Conservation (phyloP, 495 filamentous ascomycete genomes). For the Pyronema omphalodes region DNA sequence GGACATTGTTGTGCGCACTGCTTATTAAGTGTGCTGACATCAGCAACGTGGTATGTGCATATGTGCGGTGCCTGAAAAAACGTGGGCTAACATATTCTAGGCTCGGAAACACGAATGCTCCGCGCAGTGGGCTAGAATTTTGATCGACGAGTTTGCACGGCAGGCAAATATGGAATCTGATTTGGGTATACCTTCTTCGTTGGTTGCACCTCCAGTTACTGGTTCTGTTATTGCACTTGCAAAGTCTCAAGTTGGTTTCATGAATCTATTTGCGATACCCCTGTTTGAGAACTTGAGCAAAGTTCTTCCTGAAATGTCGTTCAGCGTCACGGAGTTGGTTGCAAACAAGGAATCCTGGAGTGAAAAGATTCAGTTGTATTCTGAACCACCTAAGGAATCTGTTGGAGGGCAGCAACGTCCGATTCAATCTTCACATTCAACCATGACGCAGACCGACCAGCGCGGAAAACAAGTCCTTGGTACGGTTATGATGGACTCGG, state of each 20-base stretch:
- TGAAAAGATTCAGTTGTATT: conserved; percentile 29
- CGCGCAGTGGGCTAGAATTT: conserved; percentile 67
- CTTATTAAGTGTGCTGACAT: conserved; percentile 98
- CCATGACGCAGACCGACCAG: neutral
- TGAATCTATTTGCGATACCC: conserved; percentile 84
- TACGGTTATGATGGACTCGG: conserved; percentile 21
- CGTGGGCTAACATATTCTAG: conserved; percentile 29
- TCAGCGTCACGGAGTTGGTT: conserved; percentile 62
- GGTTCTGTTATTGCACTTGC: conserved; percentile 67
- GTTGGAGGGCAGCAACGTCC: neutral
- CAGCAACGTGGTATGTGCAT: conserved; percentile 69
- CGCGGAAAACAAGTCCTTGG: conserved; percentile 14
- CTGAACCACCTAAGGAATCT: conserved; percentile 7
- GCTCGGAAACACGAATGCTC: conserved; percentile 69
- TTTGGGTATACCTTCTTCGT: conserved; percentile 64
- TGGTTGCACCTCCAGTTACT: conserved; percentile 68
- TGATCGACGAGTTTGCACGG: conserved; percentile 84
- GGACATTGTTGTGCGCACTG: conserved; percentile 62
- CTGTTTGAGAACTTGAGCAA: conserved; percentile 74
- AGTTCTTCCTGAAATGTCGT: conserved; percentile 63
- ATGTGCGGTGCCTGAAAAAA: conserved; percentile 23
- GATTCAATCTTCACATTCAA: neutral
- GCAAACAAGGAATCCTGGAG: conserved; percentile 59
- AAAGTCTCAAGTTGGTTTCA: conserved; percentile 79
- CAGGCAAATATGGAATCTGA: conserved; percentile 85